A percentile compares a stretch with the other conserved stretches of the same genome.
Conservation (phyloP, 768 basidiomycete species). For the Pseudohyphozyma bogoriensis region DNA sequence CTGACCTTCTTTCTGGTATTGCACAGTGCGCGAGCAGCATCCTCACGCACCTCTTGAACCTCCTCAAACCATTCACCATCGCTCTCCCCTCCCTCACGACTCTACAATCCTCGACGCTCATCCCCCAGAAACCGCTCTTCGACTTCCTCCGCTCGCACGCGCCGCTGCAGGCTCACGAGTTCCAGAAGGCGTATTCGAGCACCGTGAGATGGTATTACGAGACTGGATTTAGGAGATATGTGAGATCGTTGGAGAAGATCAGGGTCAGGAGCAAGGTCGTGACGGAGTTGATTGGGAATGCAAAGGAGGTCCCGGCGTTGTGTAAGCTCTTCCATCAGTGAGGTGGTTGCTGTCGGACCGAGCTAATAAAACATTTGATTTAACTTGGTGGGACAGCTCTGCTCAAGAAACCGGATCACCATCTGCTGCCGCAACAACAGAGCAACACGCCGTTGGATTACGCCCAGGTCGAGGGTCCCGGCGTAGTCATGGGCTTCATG, state of each 20-base stretch:
- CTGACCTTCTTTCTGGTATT: neutral
- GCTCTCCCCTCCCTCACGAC: constrained; percentile 89
- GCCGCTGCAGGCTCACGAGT: constrained; percentile 66
- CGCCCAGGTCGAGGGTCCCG: constrained; percentile 49
- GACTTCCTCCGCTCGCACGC: constrained; percentile 77
- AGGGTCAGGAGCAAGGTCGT: constrained; percentile 46
- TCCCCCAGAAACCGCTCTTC: constrained; percentile 73
- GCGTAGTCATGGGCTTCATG: constrained; percentile 72
- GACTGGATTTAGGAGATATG: constrained; percentile 84
- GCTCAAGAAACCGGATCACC: neutral
- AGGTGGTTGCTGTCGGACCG: neutral
- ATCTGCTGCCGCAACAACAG: neutral
- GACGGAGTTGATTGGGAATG: constrained; percentile 21
- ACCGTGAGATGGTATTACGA: constrained; percentile 86
- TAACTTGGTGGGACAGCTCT: neutral
- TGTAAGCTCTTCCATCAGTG: neutral
- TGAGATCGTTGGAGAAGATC: constrained; percentile 65
- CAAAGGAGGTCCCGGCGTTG: neutral
- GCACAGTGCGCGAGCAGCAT: constrained; percentile 59
- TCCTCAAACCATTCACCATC: constrained; percentile 69
- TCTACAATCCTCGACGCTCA: constrained; percentile 72
- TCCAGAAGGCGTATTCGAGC: constrained; percentile 74
- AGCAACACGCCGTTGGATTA: neutral
- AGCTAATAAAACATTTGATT: neutral
- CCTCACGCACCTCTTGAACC: constrained; percentile 68